phyloP scores from a whole-genome alignment of 768 basidiomycete species.

The Daedaleopsis sinensis region DNA sequence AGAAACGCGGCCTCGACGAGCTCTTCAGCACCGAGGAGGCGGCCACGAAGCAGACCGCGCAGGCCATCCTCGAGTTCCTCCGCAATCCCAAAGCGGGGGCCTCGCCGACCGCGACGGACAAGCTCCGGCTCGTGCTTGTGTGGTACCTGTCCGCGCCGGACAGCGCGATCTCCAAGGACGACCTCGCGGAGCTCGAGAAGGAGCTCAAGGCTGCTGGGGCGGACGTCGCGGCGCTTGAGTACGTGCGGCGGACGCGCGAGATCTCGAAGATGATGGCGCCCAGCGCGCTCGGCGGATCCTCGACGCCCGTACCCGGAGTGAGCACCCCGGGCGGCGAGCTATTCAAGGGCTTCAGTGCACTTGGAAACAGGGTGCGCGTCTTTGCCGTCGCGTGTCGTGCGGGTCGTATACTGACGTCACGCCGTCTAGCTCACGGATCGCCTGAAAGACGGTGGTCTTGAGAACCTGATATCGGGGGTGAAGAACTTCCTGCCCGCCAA shows the following conservation, averaged over 20 bases:
- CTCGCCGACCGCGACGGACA: conserved; percentile 74
- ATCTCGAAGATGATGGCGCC: conserved; percentile 90
- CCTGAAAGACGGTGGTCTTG: conserved; percentile 93
- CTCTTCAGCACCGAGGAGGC: conserved; percentile 97
- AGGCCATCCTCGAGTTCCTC: conserved; percentile 85
- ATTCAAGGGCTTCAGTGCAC: conserved; percentile 90
- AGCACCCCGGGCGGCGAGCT: conserved; percentile 81
- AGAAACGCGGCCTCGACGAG: conserved; percentile 92
- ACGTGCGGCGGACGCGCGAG: conserved; percentile 89
- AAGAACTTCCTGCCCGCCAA: conserved; percentile 97
- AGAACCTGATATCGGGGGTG: conserved; percentile 96
- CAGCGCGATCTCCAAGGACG: conserved; percentile 82
- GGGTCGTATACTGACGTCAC: background rate
- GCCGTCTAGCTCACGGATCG: conserved; percentile 81
- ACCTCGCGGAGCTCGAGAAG: conserved; percentile 84
- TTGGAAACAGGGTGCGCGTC: conserved; percentile 78
- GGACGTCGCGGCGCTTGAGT: conserved; percentile 84
- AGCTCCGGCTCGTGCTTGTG: conserved; percentile 91
- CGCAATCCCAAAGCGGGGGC: conserved; percentile 70
- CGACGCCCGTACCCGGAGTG: conserved; percentile 68
- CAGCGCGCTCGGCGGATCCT: conserved; percentile 55
- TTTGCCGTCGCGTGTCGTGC: background rate
- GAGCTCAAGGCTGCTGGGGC: conserved; percentile 84
- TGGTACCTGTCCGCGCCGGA: conserved; percentile 91
- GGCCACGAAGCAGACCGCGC: conserved; percentile 81